phyloP scores from a whole-genome alignment of 805 yeast species.

The Yamadazyma nakazawae region DNA sequence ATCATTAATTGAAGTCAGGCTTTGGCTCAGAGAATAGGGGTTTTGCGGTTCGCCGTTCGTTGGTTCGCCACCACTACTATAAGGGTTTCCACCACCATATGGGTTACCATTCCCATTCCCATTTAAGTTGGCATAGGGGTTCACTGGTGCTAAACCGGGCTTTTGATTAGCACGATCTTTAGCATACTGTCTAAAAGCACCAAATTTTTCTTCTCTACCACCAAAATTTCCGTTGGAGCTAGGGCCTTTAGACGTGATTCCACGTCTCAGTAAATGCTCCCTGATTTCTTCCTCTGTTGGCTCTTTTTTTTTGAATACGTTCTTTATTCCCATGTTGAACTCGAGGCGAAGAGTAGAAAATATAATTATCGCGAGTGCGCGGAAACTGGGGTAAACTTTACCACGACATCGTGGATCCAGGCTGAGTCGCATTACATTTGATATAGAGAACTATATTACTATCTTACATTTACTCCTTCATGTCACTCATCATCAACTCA shows the following conservation, averaged over 20 bases:
- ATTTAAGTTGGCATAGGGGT: slow-evolving; percentile 38
- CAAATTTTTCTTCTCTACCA: slow-evolving; percentile 46
- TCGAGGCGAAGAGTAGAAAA: neutral
- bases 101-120: slow-evolving; percentile 8
- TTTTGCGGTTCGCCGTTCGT: neutral
- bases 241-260: slow-evolving; percentile 37
- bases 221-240: slow-evolving; percentile 14
- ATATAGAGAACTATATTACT: neutral
- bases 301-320: slow-evolving; percentile 48
- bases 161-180: slow-evolving; percentile 34
- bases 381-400: neutral
- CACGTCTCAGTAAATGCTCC: slow-evolving; percentile 36
- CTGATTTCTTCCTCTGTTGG: slow-evolving; percentile 47
- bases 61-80: neutral
- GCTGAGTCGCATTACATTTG: neutral
- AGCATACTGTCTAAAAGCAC: slow-evolving; percentile 50
- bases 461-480: slow-evolving; percentile 4
- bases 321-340: slow-evolving; percentile 40
- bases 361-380: neutral
- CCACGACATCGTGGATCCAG: neutral
- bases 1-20: neutral
- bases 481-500: slow-evolving; percentile 14
- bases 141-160: slow-evolving; percentile 39
- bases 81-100: slow-evolving; percentile 10
- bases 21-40: neutral